Percentiles rank a stretch among this genome's conserved stretches.
These are phyloP conservation scores for Maudiozyma bulderi DNA, from an alignment of 805 yeast genomes.

Conservation along the genomic window DNA sequence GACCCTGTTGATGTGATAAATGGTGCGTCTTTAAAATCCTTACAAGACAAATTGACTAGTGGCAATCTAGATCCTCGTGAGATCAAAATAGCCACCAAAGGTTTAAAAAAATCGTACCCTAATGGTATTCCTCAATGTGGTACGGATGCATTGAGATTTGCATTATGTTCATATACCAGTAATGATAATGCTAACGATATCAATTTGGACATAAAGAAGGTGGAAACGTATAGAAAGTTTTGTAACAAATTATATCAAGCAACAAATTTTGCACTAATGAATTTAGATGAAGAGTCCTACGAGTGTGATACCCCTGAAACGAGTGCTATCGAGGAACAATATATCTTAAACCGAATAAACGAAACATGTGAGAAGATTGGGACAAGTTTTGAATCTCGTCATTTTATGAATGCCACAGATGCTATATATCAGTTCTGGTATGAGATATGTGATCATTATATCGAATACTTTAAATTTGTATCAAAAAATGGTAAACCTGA, in stretches of 20 bases:
- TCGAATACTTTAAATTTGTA: slow-evolving; percentile 88
- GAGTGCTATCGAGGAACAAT: slow-evolving; percentile 82
- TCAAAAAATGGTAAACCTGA: slow-evolving; percentile 76
- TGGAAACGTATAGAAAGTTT: slow-evolving; percentile 96
- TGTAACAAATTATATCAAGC: slow-evolving; percentile 98
- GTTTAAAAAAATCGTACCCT: slow-evolving; percentile 81
- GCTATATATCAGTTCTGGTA: slow-evolving; percentile 88
- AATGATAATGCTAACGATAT: slow-evolving; percentile 97
- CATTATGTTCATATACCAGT: slow-evolving; percentile 93
- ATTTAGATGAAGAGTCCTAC: slow-evolving; percentile 74
- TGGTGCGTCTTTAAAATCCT: slow-evolving; percentile 67
- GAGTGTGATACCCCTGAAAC: slow-evolving; percentile 47
- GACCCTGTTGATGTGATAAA: slow-evolving; percentile 89
- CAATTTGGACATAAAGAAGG: slow-evolving; percentile 86
- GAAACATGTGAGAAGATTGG: slow-evolving; percentile 52
- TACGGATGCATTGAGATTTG: slow-evolving; percentile 94
- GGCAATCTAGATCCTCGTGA: slow-evolving; percentile 88
- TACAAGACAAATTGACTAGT: slow-evolving; percentile 59
- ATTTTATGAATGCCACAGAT: slow-evolving; percentile 75
- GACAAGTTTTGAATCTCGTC: slow-evolving; percentile 64
- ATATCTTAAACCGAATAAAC: slow-evolving; percentile 83
- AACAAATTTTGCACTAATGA: slow-evolving; percentile 85
- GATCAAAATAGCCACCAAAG: slow-evolving; percentile 70
- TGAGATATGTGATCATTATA: slow-evolving; percentile 91
- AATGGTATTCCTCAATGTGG: slow-evolving; percentile 98